These are phyloP conservation scores for Fabrea salina DNA, from an alignment of 169 alveolate species.

Conservation along the genomic window DNA sequence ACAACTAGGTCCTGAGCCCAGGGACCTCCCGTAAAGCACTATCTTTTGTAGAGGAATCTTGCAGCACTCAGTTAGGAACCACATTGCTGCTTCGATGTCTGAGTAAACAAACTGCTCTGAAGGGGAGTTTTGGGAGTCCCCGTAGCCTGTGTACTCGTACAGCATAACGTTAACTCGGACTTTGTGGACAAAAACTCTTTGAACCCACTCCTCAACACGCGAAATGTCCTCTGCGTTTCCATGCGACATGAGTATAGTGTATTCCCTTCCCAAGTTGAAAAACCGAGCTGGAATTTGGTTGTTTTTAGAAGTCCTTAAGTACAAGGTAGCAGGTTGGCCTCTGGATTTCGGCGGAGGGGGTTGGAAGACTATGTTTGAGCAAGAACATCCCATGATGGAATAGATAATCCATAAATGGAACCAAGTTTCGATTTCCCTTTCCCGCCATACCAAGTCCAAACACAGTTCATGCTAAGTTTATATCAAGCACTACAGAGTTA, in stretches of 20 bases:
- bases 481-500: conserved; percentile 37
- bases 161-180: conserved; percentile 37
- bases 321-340: background rate
- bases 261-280: background rate
- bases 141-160: conserved; percentile 55
- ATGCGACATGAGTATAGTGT: conserved; percentile 42
- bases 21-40: conserved; percentile 89
- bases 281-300: background rate
- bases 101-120: conserved; percentile 15
- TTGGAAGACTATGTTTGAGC: background rate
- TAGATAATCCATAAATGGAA: background rate
- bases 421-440: conserved; percentile 35
- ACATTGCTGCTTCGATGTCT: conserved; percentile 23
- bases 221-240: conserved; percentile 51
- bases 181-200: background rate
- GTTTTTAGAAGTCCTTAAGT: background rate
- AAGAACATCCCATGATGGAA: background rate
- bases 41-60: conserved; percentile 64
- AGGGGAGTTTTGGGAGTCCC: background rate
- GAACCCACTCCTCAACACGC: conserved; percentile 39
- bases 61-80: background rate
- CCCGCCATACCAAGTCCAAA: conserved; percentile 51
- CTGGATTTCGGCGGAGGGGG: conserved; percentile 10
- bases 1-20: conserved; percentile 89
- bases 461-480: conserved; percentile 38